These are phyloP conservation scores for Pseudonitzschia pungens DNA, from an alignment of 108 stramenopile species.

Conservation along the genomic window DNA sequence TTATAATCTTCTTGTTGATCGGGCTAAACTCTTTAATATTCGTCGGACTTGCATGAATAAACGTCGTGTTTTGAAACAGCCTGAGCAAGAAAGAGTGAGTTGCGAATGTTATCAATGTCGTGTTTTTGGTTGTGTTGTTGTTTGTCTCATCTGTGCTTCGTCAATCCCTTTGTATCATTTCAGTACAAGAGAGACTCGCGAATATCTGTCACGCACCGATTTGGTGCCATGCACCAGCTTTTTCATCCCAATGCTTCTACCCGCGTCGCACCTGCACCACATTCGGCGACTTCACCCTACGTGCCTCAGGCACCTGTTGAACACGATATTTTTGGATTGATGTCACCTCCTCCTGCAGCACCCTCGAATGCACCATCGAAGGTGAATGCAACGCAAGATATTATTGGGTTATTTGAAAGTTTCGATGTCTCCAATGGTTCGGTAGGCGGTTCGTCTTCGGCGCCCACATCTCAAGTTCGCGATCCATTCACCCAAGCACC, in stretches of 20 bases:
- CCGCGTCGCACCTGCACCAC: constrained; percentile 27
- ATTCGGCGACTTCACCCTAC: background rate
- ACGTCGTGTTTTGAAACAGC: constrained; percentile 35
- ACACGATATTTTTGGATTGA: constrained; percentile 22
- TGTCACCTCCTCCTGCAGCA: background rate
- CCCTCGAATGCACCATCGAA: background rate
- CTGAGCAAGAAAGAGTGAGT: constrained; percentile 32
- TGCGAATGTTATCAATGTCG: background rate
- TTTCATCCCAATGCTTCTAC: constrained; percentile 25
- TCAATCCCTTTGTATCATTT: background rate
- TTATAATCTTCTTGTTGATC: constrained; percentile 71
- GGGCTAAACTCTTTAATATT: constrained; percentile 56
- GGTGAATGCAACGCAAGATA: constrained; percentile 10
- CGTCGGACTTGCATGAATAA: constrained; percentile 56
- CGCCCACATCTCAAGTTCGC: background rate
- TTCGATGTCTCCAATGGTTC: background rate
- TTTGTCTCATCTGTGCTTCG: background rate
- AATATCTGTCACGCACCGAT: constrained; percentile 18
- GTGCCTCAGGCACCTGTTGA: constrained; percentile 14
- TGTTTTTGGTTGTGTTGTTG: background rate
- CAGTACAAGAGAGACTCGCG: constrained; percentile 27
- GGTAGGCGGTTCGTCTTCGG: background rate
- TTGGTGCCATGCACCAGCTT: constrained; percentile 29
- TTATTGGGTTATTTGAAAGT: constrained; percentile 12
- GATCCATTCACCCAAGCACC: constrained; percentile 12